phyloP scores from a whole-genome alignment of 805 yeast genomes.

The Geotrichum ghanense region DNA sequence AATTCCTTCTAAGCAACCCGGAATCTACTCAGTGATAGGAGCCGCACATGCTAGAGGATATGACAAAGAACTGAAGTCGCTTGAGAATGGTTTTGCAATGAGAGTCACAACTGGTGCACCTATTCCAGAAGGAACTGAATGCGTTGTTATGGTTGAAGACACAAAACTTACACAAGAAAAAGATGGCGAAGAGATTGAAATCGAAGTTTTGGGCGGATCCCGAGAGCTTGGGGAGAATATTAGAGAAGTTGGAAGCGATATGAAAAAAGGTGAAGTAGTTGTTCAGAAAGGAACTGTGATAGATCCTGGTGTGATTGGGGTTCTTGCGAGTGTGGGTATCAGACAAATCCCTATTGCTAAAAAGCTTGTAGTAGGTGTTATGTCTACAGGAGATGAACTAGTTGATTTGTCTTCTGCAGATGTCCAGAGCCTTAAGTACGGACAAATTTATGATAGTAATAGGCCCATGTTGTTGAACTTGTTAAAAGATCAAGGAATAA shows the following conservation, averaged over 20 bases:
- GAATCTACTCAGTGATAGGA: constrained; percentile 30
- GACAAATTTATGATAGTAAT: constrained; percentile 41
- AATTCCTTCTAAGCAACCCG: constrained; percentile 34
- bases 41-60: constrained; percentile 34
- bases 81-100: constrained; percentile 30
- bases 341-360: constrained; percentile 27
- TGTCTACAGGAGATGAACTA: constrained; percentile 44
- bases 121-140: constrained; percentile 40
- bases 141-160: constrained; percentile 45
- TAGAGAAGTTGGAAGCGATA: constrained; percentile 38
- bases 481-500: constrained; percentile 27
- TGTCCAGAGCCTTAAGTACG: constrained; percentile 21
- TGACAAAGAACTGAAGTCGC: constrained; percentile 5
- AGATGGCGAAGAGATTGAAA: constrained; percentile 32
- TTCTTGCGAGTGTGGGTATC: constrained; percentile 37
- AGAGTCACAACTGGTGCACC: constrained; percentile 50
- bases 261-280: constrained; percentile 29
- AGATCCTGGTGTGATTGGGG: constrained; percentile 37
- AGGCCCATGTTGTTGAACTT: constrained; percentile 35
- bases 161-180: constrained; percentile 30
- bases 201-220: constrained; percentile 30
- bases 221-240: constrained; percentile 35
- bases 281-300: constrained; percentile 29
- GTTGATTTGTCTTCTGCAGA: constrained; percentile 22
- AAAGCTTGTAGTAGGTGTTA: constrained; percentile 35